Conservation (phyloP, 371 early-diverging fungal genomes). For the Massospora cicadina region DNA sequence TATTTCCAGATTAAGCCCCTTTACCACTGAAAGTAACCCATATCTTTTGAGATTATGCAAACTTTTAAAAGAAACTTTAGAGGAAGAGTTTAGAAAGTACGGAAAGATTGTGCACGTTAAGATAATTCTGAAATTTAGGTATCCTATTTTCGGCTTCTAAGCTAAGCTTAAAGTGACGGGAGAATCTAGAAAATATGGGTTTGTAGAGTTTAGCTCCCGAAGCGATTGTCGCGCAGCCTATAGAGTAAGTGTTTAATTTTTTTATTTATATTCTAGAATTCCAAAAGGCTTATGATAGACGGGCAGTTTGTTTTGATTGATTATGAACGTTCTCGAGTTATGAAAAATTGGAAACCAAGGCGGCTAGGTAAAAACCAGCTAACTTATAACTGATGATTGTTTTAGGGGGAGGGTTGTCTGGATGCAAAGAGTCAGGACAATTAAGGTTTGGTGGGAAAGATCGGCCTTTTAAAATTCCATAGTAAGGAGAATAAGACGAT, state of each 20-base stretch:
- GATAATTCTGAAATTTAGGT: background rate
- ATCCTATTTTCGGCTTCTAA: background rate
- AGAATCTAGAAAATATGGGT: background rate
- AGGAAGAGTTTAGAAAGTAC: background rate
- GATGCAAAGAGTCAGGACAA: slow-evolving; percentile 39
- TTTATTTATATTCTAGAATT: slow-evolving; percentile 9
- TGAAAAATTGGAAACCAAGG: slow-evolving; percentile 38
- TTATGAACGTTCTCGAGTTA: slow-evolving; percentile 29
- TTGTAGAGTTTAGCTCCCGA: background rate
- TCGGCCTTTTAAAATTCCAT: slow-evolving; percentile 27
- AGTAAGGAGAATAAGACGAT: slow-evolving; percentile 14
- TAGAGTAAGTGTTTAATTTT: background rate
- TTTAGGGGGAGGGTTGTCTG: slow-evolving; percentile 37
- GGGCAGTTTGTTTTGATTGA: slow-evolving; percentile 29
- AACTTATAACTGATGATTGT: background rate
- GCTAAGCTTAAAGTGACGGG: background rate
- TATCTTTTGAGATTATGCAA: background rate
- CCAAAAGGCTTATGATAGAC: slow-evolving; percentile 21
- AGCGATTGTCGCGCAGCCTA: background rate
- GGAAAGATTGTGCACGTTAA: background rate
- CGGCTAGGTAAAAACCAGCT: slow-evolving; percentile 17
- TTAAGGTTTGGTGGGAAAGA: slow-evolving; percentile 39
- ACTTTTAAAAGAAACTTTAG: slow-evolving; percentile 1
- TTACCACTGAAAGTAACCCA: background rate
- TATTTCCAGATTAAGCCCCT: background rate